A percentile compares a stretch with the other conserved stretches of the same genome.
Conservation (phyloP, 1,284 basidiomycete species). For the Vanrija humicola region DNA sequence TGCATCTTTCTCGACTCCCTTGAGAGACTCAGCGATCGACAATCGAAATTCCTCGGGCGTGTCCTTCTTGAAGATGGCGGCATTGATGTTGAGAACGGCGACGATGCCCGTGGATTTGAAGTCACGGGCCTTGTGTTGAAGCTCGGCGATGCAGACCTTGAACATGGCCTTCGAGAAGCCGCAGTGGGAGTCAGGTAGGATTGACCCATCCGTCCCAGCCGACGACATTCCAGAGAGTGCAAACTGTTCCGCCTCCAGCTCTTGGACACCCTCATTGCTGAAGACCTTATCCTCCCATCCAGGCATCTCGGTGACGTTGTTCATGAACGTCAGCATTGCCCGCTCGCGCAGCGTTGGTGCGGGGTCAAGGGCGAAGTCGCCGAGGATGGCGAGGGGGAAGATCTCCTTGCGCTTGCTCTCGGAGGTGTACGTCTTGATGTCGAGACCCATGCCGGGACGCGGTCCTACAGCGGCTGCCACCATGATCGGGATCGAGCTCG, state of each 20-base stretch:
- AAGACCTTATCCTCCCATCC: slow-evolving; percentile 7
- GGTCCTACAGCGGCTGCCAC: too few relatives aligned
- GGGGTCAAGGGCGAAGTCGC: too few relatives aligned
- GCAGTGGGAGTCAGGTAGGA: background rate
- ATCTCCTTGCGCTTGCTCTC: too few relatives aligned
- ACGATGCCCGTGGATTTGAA: background rate
- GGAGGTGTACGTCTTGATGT: too few relatives aligned
- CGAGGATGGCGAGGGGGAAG: too few relatives aligned
- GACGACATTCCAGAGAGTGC: too few relatives aligned
- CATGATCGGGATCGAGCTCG: too few relatives aligned
- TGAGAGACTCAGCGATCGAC: background rate
- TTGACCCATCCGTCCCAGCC: background rate
- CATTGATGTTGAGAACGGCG: background rate
- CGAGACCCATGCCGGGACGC: too few relatives aligned
- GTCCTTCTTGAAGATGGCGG: slow-evolving; percentile 4
- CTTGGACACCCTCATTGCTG: background rate
- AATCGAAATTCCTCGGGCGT: background rate
- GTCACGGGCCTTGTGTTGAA: slow-evolving; percentile 2
- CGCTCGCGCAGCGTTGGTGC: slow-evolving; percentile 10
- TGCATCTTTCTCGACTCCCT: background rate
- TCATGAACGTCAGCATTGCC: slow-evolving; percentile 10
- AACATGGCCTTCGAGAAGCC: slow-evolving; percentile 8
- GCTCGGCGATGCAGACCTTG: slow-evolving; percentile 1
- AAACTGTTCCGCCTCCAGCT: too few relatives aligned
- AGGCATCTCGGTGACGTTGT: slow-evolving; percentile 12